Evolutionary conservation across 2,329 filamentous ascomycete genomes (phyloP).

Genomic region (Orbilia blumenaviensis): DNA sequence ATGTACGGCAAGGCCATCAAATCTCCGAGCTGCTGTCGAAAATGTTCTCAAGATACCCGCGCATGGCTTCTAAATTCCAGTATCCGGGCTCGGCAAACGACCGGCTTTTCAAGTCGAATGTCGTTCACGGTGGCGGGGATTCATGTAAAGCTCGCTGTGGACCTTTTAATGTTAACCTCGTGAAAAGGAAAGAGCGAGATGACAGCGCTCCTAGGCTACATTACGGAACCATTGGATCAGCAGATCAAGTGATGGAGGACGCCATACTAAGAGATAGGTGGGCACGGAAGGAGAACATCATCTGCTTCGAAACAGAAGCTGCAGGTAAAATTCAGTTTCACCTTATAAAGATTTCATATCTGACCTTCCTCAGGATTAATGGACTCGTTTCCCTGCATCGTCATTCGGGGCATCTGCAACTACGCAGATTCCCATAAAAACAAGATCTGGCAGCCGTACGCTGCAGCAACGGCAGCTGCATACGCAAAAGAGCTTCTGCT

Average conservation of each 20-base stretch:
- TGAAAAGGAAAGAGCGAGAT: neutral
- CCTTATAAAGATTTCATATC: neutral
- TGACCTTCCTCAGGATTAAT: neutral
- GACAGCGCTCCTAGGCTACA: neutral
- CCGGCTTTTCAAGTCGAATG: neutral
- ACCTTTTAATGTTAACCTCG: neutral
- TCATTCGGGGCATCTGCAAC: neutral
- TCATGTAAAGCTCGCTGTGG: neutral
- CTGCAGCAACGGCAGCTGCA: neutral
- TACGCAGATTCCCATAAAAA: constrained; percentile 22
- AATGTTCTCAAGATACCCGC: neutral
- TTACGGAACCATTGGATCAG: constrained; percentile 12
- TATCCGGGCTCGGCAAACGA: neutral
- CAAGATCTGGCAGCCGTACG: constrained; percentile 2
- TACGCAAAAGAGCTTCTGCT: constrained; percentile 1
- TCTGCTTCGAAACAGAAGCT: constrained; percentile 3
- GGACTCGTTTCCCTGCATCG: constrained; percentile 5
- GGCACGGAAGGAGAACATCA: neutral
- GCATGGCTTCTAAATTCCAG: neutral
- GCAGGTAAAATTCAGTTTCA: neutral
- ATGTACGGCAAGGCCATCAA: neutral
- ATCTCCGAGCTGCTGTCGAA: neutral
- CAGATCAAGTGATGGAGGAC: constrained; percentile 1
- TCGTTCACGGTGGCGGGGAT: neutral
- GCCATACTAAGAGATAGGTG: neutral